phyloP scores from a whole-genome alignment of 331 rosid genomes.

The Telfairia occidentalis region DNA sequence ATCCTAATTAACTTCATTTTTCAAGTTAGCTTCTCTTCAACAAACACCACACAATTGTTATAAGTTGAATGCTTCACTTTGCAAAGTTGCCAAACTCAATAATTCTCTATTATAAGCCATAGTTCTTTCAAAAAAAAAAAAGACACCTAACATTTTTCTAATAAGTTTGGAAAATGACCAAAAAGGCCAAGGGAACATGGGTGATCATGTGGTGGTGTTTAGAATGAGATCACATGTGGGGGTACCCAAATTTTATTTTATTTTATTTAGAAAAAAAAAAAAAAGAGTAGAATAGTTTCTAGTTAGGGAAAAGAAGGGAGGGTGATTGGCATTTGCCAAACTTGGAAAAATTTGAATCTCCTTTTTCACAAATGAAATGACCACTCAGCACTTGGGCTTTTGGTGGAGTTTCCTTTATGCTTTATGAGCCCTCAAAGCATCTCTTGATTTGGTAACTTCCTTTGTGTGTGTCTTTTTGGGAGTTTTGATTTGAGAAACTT shows the following conservation, averaged over 20 bases:
- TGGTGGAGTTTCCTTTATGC: slow-evolving; percentile 32
- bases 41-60: no score
- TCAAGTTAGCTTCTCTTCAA: no score
- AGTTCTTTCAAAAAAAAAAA: background rate
- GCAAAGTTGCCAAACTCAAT: no score
- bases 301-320: slow-evolving; percentile 15
- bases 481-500: slow-evolving; percentile 15
- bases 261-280: no score
- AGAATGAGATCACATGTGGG: slow-evolving; percentile 3
- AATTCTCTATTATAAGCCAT: no score
- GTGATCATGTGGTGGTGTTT: background rate
- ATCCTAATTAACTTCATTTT: no score
- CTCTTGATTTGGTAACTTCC: slow-evolving; percentile 12
- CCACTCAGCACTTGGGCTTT: slow-evolving; percentile 10
- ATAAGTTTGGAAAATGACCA: background rate
- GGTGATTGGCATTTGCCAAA: slow-evolving; percentile 13
- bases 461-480: background rate
- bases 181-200: background rate
- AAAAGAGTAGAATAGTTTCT: slow-evolving; percentile 13
- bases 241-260: slow-evolving; percentile 9
- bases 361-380: slow-evolving; percentile 20
- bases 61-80: no score
- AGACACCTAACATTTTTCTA: background rate
- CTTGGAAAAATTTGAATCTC: slow-evolving; percentile 21
- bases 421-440: slow-evolving; percentile 17